Conservation (phyloP, 2,329 filamentous ascomycete species). For the Fusarium xylarioides region DNA sequence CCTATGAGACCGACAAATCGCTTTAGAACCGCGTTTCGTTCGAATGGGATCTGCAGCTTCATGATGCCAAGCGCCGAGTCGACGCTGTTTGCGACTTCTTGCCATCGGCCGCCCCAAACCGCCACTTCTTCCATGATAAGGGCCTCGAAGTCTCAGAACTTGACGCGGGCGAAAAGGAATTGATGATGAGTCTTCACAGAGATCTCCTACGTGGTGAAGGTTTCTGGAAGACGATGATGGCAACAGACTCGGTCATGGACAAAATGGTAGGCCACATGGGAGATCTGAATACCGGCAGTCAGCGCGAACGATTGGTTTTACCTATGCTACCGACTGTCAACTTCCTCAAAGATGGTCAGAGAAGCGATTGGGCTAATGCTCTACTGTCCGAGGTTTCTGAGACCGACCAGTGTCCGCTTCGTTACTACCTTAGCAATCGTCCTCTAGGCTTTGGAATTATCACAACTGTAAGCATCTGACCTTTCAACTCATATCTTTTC, state of each 20-base stretch:
- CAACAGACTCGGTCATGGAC: accelerated
- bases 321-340: neutral
- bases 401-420: neutral
- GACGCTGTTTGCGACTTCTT: neutral
- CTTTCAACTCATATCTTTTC: accelerated
- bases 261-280: accelerated
- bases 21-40: neutral
- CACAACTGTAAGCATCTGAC: neutral
- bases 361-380: neutral
- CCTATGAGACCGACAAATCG: neutral
- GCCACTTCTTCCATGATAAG: neutral
- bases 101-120: neutral
- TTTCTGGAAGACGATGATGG: neutral
- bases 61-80: neutral
- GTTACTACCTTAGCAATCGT: neutral
- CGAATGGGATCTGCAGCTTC: neutral
- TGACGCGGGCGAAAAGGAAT: accelerated
- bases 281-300: accelerated
- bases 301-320: accelerated
- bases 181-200: neutral
- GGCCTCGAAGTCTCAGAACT: accelerated
- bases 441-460: neutral
- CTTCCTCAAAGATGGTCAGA: neutral
- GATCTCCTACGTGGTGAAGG: neutral
- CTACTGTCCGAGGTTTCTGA: neutral